Conservation (phyloP, 768 basidiomycete species). For the Boletus coccyginus region DNA sequence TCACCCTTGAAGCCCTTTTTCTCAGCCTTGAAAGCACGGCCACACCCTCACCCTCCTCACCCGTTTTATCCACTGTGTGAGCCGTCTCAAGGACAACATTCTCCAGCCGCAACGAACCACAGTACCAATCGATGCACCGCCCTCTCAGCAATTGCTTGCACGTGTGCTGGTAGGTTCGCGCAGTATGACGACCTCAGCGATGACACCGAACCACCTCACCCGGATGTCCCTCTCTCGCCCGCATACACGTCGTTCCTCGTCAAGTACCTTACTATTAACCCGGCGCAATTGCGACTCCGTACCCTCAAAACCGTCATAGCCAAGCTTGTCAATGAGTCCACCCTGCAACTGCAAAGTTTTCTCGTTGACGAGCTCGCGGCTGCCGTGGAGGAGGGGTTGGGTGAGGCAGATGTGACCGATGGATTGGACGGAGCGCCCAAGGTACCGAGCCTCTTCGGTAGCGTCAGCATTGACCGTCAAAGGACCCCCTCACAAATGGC, state of each 20-base stretch:
- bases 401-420: constrained; percentile 61
- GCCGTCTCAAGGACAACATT: too few species aligned
- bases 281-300: too few species aligned
- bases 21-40: too few species aligned
- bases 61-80: too few species aligned
- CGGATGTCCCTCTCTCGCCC: too few species aligned
- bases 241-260: too few species aligned
- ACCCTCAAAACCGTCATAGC: constrained; percentile 33
- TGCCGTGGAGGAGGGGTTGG: constrained; percentile 64
- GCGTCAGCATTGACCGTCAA: constrained; percentile 64
- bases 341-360: constrained; percentile 86
- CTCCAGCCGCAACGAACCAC: too few species aligned
- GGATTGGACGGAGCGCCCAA: constrained; percentile 49
- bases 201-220: constrained; percentile 33
- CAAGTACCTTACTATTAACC: too few species aligned
- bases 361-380: constrained; percentile 66
- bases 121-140: too few species aligned
- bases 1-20: too few species aligned
- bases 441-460: constrained; percentile 54
- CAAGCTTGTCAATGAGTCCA: constrained; percentile 84
- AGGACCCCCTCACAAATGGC: constrained; percentile 94
- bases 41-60: too few species aligned
- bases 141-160: background rate
- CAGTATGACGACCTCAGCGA: constrained; percentile 42
- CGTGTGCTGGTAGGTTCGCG: constrained; percentile 42